Evolutionary conservation across 1,284 basidiomycete species (phyloP), one percentile per base, ranked within the genome.

Genomic region (Sphagnurus paluster): DNA sequence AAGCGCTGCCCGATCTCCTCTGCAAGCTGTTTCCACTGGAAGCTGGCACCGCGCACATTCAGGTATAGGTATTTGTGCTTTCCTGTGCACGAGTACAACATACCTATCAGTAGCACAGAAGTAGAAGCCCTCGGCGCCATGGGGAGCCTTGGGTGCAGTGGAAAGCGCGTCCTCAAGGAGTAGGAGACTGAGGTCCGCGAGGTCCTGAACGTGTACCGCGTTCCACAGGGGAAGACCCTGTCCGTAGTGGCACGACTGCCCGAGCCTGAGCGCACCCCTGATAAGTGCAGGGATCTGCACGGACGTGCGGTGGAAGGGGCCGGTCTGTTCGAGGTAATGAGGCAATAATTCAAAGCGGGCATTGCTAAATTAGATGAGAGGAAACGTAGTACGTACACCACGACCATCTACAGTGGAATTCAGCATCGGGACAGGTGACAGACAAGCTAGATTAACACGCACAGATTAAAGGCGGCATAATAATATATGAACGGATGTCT

Each of bases 231-330:
- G 41, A 30, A 49, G 23, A 8, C 50, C 50, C 38, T 52, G 49
- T 5, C 48, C 48, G 17, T 52, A 52, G 32, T 46, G 32, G 21
- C 50, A 52, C 7, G 50, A 37, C 23, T 46, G 50, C 1, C 40
- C 37, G 4, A 40, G 30, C 26, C 49, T 52, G 4, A 52, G 28
- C 10, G 48, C 48, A 33, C 50, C 45, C 8, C 50, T 47, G 30
- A 52, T 52, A 5, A 52, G 25, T 3, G 47, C 47, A 1, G 50
- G 50, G 24, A 52, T 42, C 28, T 52, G 50, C 10, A 52, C 50
- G 20, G 50, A 52, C 10, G 50, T 52, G 19, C 44, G 50, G 38
- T 52, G 50, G 50, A 52, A 52, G 3, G 47, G 50, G 9, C 50
- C 50, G 13, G 44, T 52, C 50, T 52, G 21, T 10, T 14, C 2